These are phyloP conservation scores for Trichoderma koningii DNA, from an alignment of 2,329 filamentous ascomycete genomes.

Conservation along the genomic window DNA sequence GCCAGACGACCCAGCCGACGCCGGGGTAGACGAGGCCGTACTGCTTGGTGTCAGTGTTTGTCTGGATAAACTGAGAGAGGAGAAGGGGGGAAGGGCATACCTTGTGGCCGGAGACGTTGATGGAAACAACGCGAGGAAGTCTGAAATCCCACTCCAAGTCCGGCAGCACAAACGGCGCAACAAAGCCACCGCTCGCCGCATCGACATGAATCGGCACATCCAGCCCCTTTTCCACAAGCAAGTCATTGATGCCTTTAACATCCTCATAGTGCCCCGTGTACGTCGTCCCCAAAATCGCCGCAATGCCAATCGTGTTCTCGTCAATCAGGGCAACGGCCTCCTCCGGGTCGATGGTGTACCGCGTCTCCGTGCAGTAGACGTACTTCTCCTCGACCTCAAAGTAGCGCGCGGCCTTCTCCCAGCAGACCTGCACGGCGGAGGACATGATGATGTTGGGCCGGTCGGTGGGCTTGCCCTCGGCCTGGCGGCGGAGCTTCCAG, in stretches of 20 bases:
- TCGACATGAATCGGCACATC: conserved; percentile 92
- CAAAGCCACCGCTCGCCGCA: conserved; percentile 88
- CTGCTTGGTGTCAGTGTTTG: conserved; percentile 34
- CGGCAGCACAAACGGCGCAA: conserved; percentile 86
- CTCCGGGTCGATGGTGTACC: conserved; percentile 65
- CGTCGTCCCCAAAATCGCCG: conserved; percentile 85
- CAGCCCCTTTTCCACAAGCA: conserved; percentile 72
- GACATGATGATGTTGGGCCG: conserved; percentile 94
- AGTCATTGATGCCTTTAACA: conserved; percentile 86
- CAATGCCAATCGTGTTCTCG: conserved; percentile 85
- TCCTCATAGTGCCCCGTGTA: conserved; percentile 97
- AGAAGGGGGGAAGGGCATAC: conserved; percentile 36
- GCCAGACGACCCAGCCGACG: conserved; percentile 93
- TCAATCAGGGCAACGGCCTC: conserved; percentile 63
- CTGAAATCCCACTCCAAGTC: conserved; percentile 90
- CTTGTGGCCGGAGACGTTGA: conserved; percentile 95
- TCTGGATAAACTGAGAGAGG: background rate
- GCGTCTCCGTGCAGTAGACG: conserved; percentile 62
- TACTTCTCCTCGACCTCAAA: conserved; percentile 92
- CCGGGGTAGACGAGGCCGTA: conserved; percentile 77
- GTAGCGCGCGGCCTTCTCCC: conserved; percentile 89
- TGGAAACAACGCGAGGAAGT: conserved; percentile 83
- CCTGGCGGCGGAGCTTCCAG: conserved; percentile 85
- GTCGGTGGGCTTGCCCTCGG: conserved; percentile 77
- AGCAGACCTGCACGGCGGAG: conserved; percentile 93